These are phyloP conservation scores for Aspergillus candidus DNA, from an alignment of 2,329 filamentous ascomycete species.

Conservation along the genomic window DNA sequence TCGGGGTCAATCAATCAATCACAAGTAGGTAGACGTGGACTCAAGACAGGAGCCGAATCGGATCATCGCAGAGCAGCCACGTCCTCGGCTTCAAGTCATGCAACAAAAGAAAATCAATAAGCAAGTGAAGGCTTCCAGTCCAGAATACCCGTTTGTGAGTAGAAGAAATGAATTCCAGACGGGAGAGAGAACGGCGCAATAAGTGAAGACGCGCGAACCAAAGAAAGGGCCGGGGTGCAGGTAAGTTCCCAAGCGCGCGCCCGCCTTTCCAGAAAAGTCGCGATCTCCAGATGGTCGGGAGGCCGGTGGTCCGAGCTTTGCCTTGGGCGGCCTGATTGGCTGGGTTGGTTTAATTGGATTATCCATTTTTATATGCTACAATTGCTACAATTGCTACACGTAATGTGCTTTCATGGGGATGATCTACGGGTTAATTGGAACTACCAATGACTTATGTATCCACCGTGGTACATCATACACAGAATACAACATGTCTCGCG, in stretches of 20 bases:
- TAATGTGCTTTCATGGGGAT: too few relatives aligned
- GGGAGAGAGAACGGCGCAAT: constrained; percentile 4
- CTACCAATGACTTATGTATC: constrained; percentile 1
- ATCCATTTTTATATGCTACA: not conserved
- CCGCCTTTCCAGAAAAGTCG: constrained; percentile 27
- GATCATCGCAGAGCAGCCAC: constrained; percentile 25
- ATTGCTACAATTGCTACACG: not conserved
- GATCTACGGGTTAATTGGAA: too few relatives aligned
- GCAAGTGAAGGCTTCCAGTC: not conserved
- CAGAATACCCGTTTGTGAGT: not conserved
- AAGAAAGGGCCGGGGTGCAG: constrained; percentile 11
- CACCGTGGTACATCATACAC: constrained; percentile 16
- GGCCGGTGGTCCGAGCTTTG: constrained; percentile 31
- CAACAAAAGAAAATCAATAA: not conserved
- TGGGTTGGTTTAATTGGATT: too few relatives aligned
- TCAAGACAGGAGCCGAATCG: constrained; percentile 12
- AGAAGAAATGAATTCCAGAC: not conserved
- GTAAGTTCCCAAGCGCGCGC: constrained; percentile 14
- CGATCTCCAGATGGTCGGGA: constrained; percentile 30
- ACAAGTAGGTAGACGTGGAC: constrained; percentile 18
- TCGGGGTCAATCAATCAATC: constrained; percentile 1
- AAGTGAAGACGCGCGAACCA: constrained; percentile 5
- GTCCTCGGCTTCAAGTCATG: constrained; percentile 7
- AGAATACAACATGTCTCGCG: not conserved
- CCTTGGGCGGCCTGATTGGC: constrained; percentile 2